Conservation (phyloP, 2,329 filamentous ascomycete genomes). For the Torrubiella hemipterigena region DNA sequence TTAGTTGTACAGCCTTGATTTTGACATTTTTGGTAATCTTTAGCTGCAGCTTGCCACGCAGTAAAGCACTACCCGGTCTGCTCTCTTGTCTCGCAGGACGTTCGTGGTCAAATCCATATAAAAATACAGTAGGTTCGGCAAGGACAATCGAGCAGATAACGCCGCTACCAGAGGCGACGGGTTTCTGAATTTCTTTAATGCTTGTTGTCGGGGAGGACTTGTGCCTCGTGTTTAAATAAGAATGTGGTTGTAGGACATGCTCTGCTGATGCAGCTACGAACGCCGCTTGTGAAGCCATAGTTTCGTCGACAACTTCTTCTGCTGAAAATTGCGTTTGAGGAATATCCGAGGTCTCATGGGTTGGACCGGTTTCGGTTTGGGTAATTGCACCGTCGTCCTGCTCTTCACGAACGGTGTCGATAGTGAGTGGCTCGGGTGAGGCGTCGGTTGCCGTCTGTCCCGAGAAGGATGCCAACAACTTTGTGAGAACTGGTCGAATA, state of each 20-base stretch:
- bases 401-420: too few relatives aligned
- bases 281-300: neutral
- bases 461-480: slow-evolving; percentile 8
- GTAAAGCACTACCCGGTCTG: slow-evolving; percentile 63
- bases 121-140: slow-evolving; percentile 69
- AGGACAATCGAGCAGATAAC: slow-evolving; percentile 62
- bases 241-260: too few relatives aligned
- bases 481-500: slow-evolving; percentile 7
- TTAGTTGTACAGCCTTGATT: slow-evolving; percentile 81
- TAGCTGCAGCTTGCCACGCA: slow-evolving; percentile 73
- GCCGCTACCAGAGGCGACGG: slow-evolving; percentile 67
- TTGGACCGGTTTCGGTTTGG: slow-evolving; percentile 8
- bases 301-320: neutral
- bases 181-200: slow-evolving; percentile 52
- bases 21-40: slow-evolving; percentile 83
- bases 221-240: slow-evolving; percentile 32
- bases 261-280: slow-evolving; percentile 32
- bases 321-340: neutral
- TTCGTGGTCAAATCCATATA: slow-evolving; percentile 67
- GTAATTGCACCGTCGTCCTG: neutral
- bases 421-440: too few relatives aligned
- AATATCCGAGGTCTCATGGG: slow-evolving; percentile 1
- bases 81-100: slow-evolving; percentile 40
- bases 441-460: neutral
- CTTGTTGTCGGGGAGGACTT: slow-evolving; percentile 38